Percentiles rank a stretch among this genome's conserved stretches.
These are phyloP conservation scores for Aspergillus nidulans DNA, from an alignment of 495 filamentous ascomycete species.

Conservation along the genomic window DNA sequence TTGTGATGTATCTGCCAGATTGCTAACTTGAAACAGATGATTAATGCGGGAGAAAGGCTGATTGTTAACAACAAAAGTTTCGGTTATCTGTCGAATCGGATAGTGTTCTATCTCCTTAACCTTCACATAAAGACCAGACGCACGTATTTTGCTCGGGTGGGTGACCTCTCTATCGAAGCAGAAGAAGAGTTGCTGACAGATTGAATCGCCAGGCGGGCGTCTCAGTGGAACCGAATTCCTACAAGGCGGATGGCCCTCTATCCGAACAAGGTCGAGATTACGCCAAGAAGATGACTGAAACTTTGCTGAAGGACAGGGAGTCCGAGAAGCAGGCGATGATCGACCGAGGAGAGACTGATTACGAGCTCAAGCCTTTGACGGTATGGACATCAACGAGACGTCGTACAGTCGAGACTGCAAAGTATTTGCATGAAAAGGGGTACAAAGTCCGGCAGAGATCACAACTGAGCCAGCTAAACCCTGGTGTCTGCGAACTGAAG, in stretches of 20 bases:
- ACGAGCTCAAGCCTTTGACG: constrained; percentile 71
- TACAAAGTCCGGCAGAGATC: constrained; percentile 85
- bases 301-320: constrained; percentile 75
- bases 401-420: constrained; percentile 86
- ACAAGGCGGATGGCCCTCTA: constrained; percentile 82
- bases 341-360: constrained; percentile 60
- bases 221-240: constrained; percentile 74
- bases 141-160: constrained; percentile 87
- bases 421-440: constrained; percentile 68
- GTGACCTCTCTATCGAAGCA: constrained; percentile 10
- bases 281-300: constrained; percentile 80
- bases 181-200: constrained; percentile 2
- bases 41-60: constrained; percentile 90
- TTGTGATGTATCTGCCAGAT: constrained; percentile 1
- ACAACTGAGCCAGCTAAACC: constrained; percentile 95
- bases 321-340: constrained; percentile 67
- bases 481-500: constrained; percentile 91
- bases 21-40: constrained; percentile 57
- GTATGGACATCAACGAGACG: constrained; percentile 93
- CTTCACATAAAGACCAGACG: constrained; percentile 90
- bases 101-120: constrained; percentile 97
- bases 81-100: constrained; percentile 90
- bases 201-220: constrained; percentile 47
- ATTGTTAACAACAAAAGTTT: constrained; percentile 94
- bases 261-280: constrained; percentile 81